phyloP scores from a whole-genome alignment of 2,329 filamentous ascomycete genomes.

The Phialophora chinensis region DNA sequence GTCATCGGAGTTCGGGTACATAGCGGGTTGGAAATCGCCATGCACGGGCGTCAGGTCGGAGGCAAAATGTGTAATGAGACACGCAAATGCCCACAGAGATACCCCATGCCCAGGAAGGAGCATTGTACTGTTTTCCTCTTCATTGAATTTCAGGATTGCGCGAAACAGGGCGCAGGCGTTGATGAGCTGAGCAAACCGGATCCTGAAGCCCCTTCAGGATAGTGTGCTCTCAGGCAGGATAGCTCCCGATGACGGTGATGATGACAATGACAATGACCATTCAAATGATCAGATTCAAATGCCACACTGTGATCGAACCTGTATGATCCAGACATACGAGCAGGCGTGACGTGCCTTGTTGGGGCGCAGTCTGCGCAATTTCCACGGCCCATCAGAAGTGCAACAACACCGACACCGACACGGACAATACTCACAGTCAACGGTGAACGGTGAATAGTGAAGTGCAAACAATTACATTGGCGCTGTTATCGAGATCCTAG shows the following conservation, averaged over 20 bases:
- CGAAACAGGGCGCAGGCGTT: not conserved
- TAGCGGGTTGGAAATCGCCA: not conserved
- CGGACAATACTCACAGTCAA: too few relatives aligned
- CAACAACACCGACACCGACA: too few relatives aligned
- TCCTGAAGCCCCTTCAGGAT: not conserved
- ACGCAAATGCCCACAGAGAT: not conserved
- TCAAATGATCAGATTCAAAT: not conserved
- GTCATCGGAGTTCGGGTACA: not conserved
- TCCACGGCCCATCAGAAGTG: too few relatives aligned
- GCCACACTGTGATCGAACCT: too few relatives aligned
- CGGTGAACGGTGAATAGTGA: too few relatives aligned
- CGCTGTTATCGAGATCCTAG: too few relatives aligned
- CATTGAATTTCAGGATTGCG: not conserved
- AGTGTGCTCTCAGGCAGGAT: not conserved
- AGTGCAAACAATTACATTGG: too few relatives aligned
- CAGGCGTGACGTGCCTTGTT: too few relatives aligned
- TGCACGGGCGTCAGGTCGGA: not conserved
- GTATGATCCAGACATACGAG: too few relatives aligned
- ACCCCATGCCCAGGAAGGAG: not conserved
- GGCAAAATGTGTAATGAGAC: slow-evolving; percentile 1
- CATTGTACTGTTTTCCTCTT: not conserved
- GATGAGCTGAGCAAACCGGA: not conserved
- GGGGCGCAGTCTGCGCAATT: too few relatives aligned
- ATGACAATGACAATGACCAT: not conserved
- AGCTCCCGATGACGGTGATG: not conserved